Evolutionary conservation across 2,329 filamentous ascomycete species (phyloP).

Genomic region (Ilyonectria robusta): DNA sequence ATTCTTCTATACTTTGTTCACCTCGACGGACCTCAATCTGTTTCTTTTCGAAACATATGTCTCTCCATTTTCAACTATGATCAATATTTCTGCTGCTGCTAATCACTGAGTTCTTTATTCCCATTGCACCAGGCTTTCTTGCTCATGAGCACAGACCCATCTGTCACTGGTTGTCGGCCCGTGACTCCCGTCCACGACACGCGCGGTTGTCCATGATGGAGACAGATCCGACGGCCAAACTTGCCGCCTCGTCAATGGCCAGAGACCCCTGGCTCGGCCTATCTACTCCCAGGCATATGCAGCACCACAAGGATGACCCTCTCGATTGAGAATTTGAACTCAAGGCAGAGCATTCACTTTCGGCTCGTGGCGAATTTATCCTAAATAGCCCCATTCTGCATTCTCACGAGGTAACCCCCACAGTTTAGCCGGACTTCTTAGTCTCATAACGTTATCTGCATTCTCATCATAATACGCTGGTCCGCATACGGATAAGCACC

Average conservation of each 20-base stretch:
- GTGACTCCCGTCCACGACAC: constrained; percentile 10
- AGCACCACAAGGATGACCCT: not conserved
- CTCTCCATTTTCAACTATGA: not conserved
- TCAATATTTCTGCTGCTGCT: not conserved
- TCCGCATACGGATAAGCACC: constrained; percentile 30
- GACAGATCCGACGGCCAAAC: constrained; percentile 1
- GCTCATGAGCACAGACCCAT: not conserved
- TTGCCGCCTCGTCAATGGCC: not conserved
- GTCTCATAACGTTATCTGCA: constrained; percentile 26
- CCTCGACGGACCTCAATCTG: not conserved
- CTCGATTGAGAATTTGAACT: not conserved
- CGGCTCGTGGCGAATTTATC: constrained; percentile 1
- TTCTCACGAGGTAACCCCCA: not conserved
- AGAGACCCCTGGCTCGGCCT: not conserved
- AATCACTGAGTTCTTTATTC: not conserved
- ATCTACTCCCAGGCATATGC: not conserved
- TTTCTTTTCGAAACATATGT: not conserved
- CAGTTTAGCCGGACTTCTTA: not conserved
- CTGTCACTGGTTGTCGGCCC: constrained; percentile 21
- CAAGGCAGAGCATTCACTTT: not conserved
- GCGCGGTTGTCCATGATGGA: not conserved
- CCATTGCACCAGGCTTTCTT: not conserved
- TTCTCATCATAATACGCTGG: constrained; percentile 25
- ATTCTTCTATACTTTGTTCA: not conserved
- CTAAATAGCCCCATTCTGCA: not conserved